Evolutionary conservation across 2,329 filamentous ascomycete species (phyloP).

Genomic region (Hymenoscyphus salicellus): DNA sequence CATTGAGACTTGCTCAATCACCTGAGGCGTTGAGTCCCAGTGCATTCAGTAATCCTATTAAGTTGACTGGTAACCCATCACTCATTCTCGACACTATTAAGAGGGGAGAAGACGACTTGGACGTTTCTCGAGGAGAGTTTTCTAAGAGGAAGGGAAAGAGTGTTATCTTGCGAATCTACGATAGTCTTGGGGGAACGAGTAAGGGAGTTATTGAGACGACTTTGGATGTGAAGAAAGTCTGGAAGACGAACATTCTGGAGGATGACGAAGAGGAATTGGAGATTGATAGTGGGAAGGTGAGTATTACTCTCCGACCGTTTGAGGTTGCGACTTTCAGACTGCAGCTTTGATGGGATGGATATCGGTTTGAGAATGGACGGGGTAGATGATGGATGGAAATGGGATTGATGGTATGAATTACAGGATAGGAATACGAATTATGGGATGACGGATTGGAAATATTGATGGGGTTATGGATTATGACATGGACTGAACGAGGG

Average conservation of each 20-base stretch:
- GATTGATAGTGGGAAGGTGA: conserved; percentile 47
- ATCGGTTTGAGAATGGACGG: background rate
- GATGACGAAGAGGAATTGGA: conserved; percentile 71
- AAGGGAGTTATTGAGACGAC: conserved; percentile 65
- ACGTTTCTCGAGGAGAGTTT: conserved; percentile 62
- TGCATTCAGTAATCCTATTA: conserved; percentile 54
- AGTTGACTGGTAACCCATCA: conserved; percentile 62
- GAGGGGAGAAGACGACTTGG: conserved; percentile 83
- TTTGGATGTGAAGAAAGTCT: conserved; percentile 71
- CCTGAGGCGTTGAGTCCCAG: conserved; percentile 44
- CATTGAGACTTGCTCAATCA: conserved; percentile 54
- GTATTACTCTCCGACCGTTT: conserved; percentile 70
- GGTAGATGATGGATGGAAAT: too few species aligned
- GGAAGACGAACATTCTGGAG: conserved; percentile 83
- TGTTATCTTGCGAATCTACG: conserved; percentile 81
- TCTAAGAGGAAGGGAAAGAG: conserved; percentile 68
- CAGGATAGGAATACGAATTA: too few species aligned
- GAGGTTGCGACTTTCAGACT: conserved; percentile 81
- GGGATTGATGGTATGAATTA: too few species aligned
- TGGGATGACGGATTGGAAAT: background rate
- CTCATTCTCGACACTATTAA: conserved; percentile 88
- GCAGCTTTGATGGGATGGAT: conserved; percentile 41
- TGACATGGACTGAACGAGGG: background rate
- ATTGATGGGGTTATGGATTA: background rate
- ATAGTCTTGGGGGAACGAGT: conserved; percentile 78